A percentile compares a stretch with the other conserved stretches of the same genome.
phyloP scores from a whole-genome alignment of 1,284 basidiomycete species.

The Butyriboletus appendiculatus region DNA sequence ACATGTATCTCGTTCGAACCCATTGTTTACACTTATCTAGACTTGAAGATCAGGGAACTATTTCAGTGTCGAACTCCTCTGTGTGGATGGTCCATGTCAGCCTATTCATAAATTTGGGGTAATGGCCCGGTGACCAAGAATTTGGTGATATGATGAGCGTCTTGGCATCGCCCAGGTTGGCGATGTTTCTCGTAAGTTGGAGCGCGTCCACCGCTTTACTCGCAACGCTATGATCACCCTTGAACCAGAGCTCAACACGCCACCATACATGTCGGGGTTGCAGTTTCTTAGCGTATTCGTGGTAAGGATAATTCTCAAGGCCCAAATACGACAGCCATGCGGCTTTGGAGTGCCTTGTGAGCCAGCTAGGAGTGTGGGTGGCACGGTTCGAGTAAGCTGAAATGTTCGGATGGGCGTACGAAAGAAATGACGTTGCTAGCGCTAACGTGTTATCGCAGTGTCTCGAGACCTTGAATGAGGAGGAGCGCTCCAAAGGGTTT shows the following conservation, averaged over 20 bases:
- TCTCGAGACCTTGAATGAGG: constrained; percentile 78
- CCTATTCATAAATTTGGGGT: too few species aligned
- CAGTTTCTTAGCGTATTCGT: constrained; percentile 58
- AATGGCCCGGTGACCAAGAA: too few species aligned
- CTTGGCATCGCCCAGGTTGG: constrained; percentile 82
- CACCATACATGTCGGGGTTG: constrained; percentile 66
- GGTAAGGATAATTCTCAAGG: constrained; percentile 62
- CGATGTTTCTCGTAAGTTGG: constrained; percentile 74
- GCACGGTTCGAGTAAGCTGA: not conserved
- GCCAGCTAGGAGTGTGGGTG: constrained; percentile 41
- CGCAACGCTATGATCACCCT: constrained; percentile 62
- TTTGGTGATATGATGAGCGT: constrained; percentile 53
- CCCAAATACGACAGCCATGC: constrained; percentile 86
- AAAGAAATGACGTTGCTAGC: constrained; percentile 54
- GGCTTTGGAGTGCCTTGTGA: constrained; percentile 71
- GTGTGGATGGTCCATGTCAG: too few species aligned
- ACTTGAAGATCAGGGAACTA: too few species aligned
- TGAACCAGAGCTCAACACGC: constrained; percentile 84
- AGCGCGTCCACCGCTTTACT: constrained; percentile 74
- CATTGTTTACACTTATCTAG: too few species aligned
- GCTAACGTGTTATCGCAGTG: constrained; percentile 77
- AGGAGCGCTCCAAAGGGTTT: constrained; percentile 87
- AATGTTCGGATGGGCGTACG: not conserved
- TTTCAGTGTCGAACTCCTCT: too few species aligned
- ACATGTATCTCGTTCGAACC: too few species aligned